Evolutionary conservation across 1,284 basidiomycete genomes (phyloP).

Genomic region (Erythrobasidium hasegawianum): DNA sequence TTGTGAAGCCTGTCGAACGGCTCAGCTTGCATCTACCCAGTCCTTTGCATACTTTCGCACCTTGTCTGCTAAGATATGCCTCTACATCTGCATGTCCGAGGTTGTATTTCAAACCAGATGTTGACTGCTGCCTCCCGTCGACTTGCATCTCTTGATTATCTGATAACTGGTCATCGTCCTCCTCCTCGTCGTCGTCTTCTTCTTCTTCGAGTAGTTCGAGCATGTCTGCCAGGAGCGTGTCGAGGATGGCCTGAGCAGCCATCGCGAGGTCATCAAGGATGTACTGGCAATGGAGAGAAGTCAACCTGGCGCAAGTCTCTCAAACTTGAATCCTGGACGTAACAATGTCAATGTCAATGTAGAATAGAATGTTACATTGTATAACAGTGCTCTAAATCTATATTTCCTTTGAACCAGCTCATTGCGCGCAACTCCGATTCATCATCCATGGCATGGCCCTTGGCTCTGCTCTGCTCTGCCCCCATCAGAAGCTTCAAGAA

Average conservation of each 20-base stretch:
- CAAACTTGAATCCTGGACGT: no score
- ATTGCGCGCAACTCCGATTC: no score
- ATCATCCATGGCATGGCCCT: no score
- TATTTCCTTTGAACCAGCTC: no score
- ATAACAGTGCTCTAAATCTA: no score
- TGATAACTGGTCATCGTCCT: no score
- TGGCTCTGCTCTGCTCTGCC: no score
- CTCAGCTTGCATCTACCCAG: background rate
- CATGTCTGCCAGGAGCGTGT: conserved; percentile 24
- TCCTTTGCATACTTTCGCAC: background rate
- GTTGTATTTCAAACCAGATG: background rate
- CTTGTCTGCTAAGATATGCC: background rate
- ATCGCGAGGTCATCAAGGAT: background rate
- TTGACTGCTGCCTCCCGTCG: background rate
- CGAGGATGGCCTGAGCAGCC: conserved; percentile 16
- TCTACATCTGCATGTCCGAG: background rate
- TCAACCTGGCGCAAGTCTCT: no score
- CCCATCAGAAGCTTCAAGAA: no score
- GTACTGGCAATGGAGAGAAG: no score
- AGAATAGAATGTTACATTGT: no score
- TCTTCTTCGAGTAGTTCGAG: conserved; percentile 8
- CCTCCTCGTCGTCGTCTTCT: background rate
- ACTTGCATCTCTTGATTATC: background rate
- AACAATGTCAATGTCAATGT: no score
- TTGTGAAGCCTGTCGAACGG: background rate